phyloP scores from a whole-genome alignment of 106 monocot species.

The Platanthera zijinensis region DNA sequence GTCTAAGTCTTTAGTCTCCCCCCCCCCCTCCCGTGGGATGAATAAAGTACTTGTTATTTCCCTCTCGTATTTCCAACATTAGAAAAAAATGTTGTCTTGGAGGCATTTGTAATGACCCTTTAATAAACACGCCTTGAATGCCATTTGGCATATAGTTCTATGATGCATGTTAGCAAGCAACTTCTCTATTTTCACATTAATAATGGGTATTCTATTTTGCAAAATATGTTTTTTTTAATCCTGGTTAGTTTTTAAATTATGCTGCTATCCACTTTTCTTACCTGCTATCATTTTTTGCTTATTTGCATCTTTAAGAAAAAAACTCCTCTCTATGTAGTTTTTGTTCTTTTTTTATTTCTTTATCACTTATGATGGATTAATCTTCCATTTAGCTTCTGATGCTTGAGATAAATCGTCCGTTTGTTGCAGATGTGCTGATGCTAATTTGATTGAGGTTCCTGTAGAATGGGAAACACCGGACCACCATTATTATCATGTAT shows the following conservation, averaged over 20 bases:
- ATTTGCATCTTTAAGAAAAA: background rate
- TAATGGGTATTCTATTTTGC: background rate
- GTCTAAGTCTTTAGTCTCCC: no score
- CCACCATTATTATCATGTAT: constrained; percentile 93
- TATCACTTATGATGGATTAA: background rate
- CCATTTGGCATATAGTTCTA: no score
- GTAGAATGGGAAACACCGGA: constrained; percentile 89
- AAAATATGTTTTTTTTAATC: background rate
- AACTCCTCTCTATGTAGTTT: background rate
- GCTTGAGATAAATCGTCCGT: background rate
- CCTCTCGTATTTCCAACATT: no score
- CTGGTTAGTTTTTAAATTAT: background rate
- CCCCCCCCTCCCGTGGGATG: no score
- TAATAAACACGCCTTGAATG: no score
- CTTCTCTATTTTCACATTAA: no score
- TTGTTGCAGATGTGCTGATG: constrained; percentile 69
- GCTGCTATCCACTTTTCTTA: background rate
- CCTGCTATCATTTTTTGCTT: background rate
- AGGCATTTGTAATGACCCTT: no score
- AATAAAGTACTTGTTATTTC: no score
- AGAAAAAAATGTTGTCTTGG: no score
- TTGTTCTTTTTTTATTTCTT: background rate
- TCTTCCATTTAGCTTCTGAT: background rate
- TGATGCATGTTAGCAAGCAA: no score
- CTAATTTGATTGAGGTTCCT: constrained; percentile 73